phyloP scores from a whole-genome alignment of 2,329 filamentous ascomycete species.

The Penicillium sp. region DNA sequence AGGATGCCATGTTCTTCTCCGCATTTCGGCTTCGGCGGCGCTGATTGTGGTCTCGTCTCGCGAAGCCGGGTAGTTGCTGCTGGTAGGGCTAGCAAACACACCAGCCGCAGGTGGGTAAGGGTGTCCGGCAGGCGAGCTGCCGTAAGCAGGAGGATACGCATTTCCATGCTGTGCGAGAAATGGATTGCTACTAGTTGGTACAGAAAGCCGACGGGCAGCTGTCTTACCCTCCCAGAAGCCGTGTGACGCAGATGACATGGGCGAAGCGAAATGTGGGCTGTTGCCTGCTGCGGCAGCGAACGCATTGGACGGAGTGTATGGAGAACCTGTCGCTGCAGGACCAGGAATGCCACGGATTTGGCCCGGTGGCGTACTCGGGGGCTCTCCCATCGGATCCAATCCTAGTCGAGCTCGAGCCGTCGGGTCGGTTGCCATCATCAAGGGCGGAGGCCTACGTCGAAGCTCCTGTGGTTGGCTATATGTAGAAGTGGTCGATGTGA shows the following conservation, averaged over 20 bases:
- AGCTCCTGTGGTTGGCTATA: conserved; percentile 66
- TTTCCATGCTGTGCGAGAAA: conserved; percentile 69
- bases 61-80: conserved; percentile 58
- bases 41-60: conserved; percentile 39
- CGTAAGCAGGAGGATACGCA: conserved; percentile 61
- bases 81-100: conserved; percentile 69
- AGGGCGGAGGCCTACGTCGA: conserved; percentile 75
- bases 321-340: conserved; percentile 73
- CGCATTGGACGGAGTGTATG: conserved; percentile 81
- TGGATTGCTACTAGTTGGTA: conserved; percentile 75
- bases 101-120: conserved; percentile 62
- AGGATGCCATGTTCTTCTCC: conserved; percentile 88
- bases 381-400: conserved; percentile 66
- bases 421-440: conserved; percentile 79
- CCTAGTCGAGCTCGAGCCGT: conserved; percentile 64
- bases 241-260: conserved; percentile 69
- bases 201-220: conserved; percentile 76
- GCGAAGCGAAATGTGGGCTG: conserved; percentile 82
- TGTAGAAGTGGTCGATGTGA: conserved; percentile 73
- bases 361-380: conserved; percentile 66
- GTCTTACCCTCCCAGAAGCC: conserved; percentile 74
- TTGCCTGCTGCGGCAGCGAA: conserved; percentile 72
- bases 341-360: conserved; percentile 68
- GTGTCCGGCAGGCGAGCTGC: conserved; percentile 59
- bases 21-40: conserved; percentile 72